phyloP scores from a whole-genome alignment of 1,284 basidiomycete species.

The Lentinula novae-zelandiae region DNA sequence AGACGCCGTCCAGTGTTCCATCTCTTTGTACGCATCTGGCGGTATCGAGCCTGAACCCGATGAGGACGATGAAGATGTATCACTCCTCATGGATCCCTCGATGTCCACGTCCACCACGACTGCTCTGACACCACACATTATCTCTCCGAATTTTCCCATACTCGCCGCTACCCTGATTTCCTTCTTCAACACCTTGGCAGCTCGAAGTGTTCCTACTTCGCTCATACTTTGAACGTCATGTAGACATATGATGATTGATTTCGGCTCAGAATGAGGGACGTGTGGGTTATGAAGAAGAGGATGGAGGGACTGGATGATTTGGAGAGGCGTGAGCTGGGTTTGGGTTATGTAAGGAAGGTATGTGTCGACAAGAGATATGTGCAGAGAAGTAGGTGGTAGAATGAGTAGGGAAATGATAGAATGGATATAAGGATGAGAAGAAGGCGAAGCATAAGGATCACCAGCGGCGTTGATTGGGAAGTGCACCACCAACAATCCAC shows the following conservation, averaged over 20 bases:
- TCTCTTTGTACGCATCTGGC: slow-evolving; percentile 42
- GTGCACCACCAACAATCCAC: slow-evolving; percentile 51
- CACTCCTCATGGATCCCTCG: slow-evolving; percentile 25
- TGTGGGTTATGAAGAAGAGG: slow-evolving; percentile 44
- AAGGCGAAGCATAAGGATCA: slow-evolving; percentile 68
- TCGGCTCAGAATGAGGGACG: too few species aligned
- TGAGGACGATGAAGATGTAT: slow-evolving; percentile 14
- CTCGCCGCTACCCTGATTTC: slow-evolving; percentile 58
- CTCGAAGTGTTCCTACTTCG: slow-evolving; percentile 65
- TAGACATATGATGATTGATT: too few species aligned
- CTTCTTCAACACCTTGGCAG: slow-evolving; percentile 64
- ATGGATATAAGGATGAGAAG: slow-evolving; percentile 63
- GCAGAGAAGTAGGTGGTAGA: slow-evolving; percentile 36
- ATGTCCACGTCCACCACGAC: slow-evolving; percentile 70
- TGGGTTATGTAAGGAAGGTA: slow-evolving; percentile 64
- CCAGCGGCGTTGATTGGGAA: slow-evolving; percentile 76
- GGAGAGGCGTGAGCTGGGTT: slow-evolving; percentile 71
- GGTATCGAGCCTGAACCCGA: neutral
- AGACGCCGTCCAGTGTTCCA: slow-evolving; percentile 66
- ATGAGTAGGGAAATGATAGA: slow-evolving; percentile 70
- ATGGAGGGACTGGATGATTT: slow-evolving; percentile 70
- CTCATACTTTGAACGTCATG: slow-evolving; percentile 73
- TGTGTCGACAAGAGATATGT: slow-evolving; percentile 55
- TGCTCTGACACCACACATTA: slow-evolving; percentile 55
- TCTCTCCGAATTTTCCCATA: slow-evolving; percentile 46